Evolutionary conservation across 2,329 filamentous ascomycete genomes (phyloP), one percentile per base, ranked within the genome.

Genomic region (Calycina marina): DNA sequence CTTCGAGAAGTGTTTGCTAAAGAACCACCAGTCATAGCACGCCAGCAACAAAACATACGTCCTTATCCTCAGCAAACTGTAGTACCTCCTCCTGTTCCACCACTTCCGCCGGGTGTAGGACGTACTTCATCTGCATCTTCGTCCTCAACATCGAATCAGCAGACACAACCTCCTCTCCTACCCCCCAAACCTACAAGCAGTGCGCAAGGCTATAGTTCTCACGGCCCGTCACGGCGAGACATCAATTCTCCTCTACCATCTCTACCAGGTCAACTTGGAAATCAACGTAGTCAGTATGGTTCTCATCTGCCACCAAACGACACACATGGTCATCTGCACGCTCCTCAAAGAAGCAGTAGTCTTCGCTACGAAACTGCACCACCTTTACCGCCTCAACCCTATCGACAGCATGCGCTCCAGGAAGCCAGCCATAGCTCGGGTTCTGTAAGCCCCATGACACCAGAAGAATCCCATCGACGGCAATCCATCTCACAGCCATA

Each of bases 1-100:
- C 59, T 98, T 3, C 71, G 79, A 43, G 83, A 90, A 33, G 66
- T 96, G 14, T 98, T 98, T 52, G 78, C 85, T 22, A 93, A 92
- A 57, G 90, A 98, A 49, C 90, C 90, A 6, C 90, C 90, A 0
- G 82, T 96, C 4, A 74, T 90, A 38, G 74, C 85, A 18, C 76
- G 74, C 44, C 74, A 74, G 41, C 65, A 67, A 47, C 61, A 64
- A 43, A 59, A 59, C 40, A 33, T 52, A 45, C 48, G 56, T n/a
- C 52, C 56, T 14, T 53, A 44, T 35, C 47, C 42, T 22, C 55
- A 51, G 28, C 48, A 38, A 18, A 59, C 50, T 11, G 43, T 51
- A 16, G 59, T 62, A 36, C 72, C 75, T 30, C 78, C 79, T 18
- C 74, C 77, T 9, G 56, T 79, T n/a, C 80, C 80, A 37, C 79